phyloP scores from a whole-genome alignment of 2,329 filamentous ascomycete genomes.

The Botrytis pseudocinerea region DNA sequence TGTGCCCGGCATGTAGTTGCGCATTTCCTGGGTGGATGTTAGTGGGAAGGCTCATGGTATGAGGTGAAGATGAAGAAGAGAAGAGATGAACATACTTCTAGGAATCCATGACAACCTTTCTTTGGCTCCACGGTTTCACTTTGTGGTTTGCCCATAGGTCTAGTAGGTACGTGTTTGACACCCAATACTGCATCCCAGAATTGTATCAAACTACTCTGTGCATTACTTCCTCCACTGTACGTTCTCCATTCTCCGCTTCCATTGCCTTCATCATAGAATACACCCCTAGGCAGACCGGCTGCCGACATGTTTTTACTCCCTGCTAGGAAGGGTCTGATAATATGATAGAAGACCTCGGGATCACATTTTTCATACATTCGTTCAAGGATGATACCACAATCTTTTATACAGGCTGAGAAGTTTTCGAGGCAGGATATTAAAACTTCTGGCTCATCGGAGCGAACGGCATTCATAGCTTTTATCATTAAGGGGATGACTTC shows the following conservation, averaged over 20 bases:
- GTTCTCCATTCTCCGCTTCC: conserved; percentile 69
- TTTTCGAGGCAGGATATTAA: conserved; percentile 65
- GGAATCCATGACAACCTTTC: conserved; percentile 32
- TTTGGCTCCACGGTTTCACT: conserved; percentile 29
- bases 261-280: conserved; percentile 78
- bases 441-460: conserved; percentile 56
- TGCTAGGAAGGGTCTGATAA: conserved; percentile 83
- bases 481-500: conserved; percentile 76
- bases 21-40: conserved; percentile 58
- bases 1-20: conserved; percentile 84
- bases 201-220: conserved; percentile 88
- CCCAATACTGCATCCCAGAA: conserved; percentile 88
- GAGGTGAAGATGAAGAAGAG: not conserved
- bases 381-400: conserved; percentile 66
- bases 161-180: conserved; percentile 65
- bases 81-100: conserved; percentile 27
- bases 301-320: conserved; percentile 91
- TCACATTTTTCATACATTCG: conserved; percentile 90
- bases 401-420: conserved; percentile 66
- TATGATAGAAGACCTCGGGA: conserved; percentile 84
- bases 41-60: not conserved
- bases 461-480: conserved; percentile 69
- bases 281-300: conserved; percentile 77
- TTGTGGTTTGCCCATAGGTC: conserved; percentile 32
- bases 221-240: conserved; percentile 88